Evolutionary conservation across 805 yeast species (phyloP).

Genomic region (Kuraishia cidri): DNA sequence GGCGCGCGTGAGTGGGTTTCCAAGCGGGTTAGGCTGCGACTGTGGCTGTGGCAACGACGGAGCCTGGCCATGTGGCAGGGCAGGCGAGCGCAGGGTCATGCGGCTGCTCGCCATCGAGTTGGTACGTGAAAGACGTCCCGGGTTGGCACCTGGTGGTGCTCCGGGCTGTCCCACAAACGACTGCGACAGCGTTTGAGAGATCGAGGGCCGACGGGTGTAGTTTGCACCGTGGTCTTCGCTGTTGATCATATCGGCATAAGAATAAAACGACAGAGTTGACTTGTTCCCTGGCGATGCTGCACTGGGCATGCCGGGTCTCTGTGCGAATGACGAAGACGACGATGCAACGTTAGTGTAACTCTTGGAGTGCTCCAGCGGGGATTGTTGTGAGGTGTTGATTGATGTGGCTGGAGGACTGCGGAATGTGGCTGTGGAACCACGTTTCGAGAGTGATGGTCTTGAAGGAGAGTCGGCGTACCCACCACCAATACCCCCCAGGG

Average conservation of each 20-base stretch:
- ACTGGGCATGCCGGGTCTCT: constrained; percentile 1
- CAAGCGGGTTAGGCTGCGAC: too few species aligned
- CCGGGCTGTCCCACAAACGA: constrained; percentile 1
- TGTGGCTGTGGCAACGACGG: too few species aligned
- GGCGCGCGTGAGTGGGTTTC: not conserved
- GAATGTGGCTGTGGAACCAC: constrained; percentile 1
- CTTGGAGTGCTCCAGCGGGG: not conserved
- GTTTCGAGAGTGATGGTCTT: constrained; percentile 2
- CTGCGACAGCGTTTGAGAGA: constrained; percentile 25
- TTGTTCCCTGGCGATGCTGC: constrained; percentile 12
- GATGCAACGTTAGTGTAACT: not conserved
- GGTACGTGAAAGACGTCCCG: constrained; percentile 1
- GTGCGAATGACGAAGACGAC: constrained; percentile 5
- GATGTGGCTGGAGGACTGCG: too few species aligned
- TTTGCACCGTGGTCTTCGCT: constrained; percentile 45
- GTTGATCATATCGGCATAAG: constrained; percentile 73
- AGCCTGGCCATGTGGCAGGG: not conserved
- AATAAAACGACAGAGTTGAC: constrained; percentile 44
- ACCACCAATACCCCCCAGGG: constrained; percentile 12
- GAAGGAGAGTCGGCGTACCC: not conserved
- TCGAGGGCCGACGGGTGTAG: constrained; percentile 51
- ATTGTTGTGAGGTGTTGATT: too few species aligned
- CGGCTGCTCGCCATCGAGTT: constrained; percentile 1
- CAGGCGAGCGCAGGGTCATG: not conserved
- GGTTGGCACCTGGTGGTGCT: not conserved